Evolutionary conservation across 495 filamentous ascomycete species (phyloP).

Genomic region (Podospora australis): DNA sequence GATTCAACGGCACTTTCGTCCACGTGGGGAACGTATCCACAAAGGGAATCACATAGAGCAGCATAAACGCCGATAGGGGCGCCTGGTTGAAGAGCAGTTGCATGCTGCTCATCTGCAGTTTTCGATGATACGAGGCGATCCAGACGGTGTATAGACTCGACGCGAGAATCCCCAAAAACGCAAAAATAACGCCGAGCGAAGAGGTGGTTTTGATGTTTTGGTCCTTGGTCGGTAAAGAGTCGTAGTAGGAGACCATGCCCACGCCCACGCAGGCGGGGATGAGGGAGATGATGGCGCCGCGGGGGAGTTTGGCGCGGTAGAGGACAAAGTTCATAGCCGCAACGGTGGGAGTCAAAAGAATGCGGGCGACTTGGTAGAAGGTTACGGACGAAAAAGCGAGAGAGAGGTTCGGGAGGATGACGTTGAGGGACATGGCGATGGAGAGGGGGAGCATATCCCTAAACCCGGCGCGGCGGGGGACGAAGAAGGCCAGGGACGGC

Average conservation of each 20-base stretch:
- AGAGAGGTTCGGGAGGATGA: constrained; percentile 68
- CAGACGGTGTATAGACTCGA: constrained; percentile 65
- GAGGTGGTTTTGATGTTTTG: constrained; percentile 44
- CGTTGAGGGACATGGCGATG: constrained; percentile 62
- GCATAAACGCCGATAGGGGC: constrained; percentile 54
- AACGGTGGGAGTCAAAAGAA: constrained; percentile 63
- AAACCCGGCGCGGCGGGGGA: constrained; percentile 47
- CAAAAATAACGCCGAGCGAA: constrained; percentile 54
- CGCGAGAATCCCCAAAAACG: constrained; percentile 56
- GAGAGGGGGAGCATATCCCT: constrained; percentile 58
- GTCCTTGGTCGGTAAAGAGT: constrained; percentile 49
- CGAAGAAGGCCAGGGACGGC: constrained; percentile 55
- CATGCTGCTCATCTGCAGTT: constrained; percentile 61
- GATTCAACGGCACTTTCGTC: constrained; percentile 40
- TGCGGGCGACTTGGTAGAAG: constrained; percentile 68
- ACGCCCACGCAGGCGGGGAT: constrained; percentile 63
- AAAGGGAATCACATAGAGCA: constrained; percentile 61
- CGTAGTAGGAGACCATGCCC: constrained; percentile 64
- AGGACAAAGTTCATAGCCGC: constrained; percentile 61
- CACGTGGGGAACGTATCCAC: constrained; percentile 54
- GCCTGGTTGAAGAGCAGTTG: constrained; percentile 70
- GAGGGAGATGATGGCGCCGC: constrained; percentile 47
- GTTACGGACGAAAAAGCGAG: constrained; percentile 65
- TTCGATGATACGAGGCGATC: constrained; percentile 61
- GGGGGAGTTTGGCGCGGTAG: constrained; percentile 54